A percentile compares a stretch with the other conserved stretches of the same genome.
Conservation (phyloP, 371 early-diverging fungal species). For the Racocetra persica region DNA sequence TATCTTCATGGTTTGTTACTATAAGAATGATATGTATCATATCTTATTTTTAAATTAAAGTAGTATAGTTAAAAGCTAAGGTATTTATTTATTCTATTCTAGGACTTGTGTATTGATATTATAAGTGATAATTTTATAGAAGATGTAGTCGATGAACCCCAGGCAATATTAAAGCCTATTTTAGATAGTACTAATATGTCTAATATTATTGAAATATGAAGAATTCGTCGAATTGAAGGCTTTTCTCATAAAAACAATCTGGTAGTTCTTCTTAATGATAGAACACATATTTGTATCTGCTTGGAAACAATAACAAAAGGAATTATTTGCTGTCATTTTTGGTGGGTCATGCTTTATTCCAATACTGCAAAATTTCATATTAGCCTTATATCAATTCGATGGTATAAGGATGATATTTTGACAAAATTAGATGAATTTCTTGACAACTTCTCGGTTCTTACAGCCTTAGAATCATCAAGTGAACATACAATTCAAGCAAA, state of each 20-base stretch:
- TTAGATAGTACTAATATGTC: background rate
- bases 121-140: slow-evolving; percentile 9
- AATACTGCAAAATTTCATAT: background rate
- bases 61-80: background rate
- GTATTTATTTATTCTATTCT: background rate
- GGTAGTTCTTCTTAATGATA: background rate
- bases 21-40: too few relatives aligned
- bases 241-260: background rate
- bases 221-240: background rate
- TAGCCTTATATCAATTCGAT: background rate
- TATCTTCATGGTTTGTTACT: too few relatives aligned
- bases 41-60: background rate
- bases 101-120: background rate
- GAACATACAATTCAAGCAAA: background rate
- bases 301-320: background rate
- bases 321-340: background rate
- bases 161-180: background rate
- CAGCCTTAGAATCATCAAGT: background rate
- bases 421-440: background rate
- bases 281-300: background rate
- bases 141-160: background rate
- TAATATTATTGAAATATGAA: background rate
- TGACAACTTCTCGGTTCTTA: background rate
- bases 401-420: background rate
- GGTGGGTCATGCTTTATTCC: background rate